A percentile compares a stretch with the other conserved stretches of the same genome.
phyloP scores from a whole-genome alignment of 805 yeast genomes.

The Yarrowia deformans region DNA sequence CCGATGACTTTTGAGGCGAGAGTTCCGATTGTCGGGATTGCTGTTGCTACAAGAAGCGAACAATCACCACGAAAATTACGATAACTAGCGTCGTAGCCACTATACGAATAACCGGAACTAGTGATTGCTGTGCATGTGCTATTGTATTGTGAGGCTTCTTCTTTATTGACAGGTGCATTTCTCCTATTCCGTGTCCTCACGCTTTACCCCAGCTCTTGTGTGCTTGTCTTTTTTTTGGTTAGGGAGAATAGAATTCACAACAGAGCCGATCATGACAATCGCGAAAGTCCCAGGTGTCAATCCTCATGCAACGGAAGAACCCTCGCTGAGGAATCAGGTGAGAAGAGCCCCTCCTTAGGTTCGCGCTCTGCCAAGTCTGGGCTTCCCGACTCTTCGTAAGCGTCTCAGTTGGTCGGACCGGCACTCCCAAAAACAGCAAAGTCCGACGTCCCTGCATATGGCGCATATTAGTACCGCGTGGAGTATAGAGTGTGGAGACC shows the following conservation, averaged over 20 bases:
- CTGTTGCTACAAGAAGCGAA: neutral
- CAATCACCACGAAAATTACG: no score
- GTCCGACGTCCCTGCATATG: constrained; percentile 8
- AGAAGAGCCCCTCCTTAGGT: neutral
- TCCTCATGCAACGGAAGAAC: constrained; percentile 9
- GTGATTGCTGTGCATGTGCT: no score
- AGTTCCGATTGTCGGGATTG: neutral
- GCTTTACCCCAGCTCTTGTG: constrained; percentile 1
- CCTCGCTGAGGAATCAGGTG: neutral
- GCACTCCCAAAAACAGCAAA: neutral
- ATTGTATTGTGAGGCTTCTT: no score
- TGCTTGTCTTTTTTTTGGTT: neutral
- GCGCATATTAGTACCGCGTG: neutral
- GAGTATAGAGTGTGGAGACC: neutral
- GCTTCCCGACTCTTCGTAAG: no score
- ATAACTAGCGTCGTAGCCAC: no score
- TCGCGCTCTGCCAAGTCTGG: neutral
- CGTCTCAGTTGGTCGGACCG: neutral
- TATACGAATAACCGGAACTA: no score
- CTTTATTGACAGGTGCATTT: neutral
- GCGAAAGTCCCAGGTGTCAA: neutral
- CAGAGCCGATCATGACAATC: constrained; percentile 14
- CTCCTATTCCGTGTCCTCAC: neutral
- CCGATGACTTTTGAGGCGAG: no score
- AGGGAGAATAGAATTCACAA: neutral